Conservation (phyloP, 1,284 basidiomycete species). For the Cystobasidium sp. region DNA sequence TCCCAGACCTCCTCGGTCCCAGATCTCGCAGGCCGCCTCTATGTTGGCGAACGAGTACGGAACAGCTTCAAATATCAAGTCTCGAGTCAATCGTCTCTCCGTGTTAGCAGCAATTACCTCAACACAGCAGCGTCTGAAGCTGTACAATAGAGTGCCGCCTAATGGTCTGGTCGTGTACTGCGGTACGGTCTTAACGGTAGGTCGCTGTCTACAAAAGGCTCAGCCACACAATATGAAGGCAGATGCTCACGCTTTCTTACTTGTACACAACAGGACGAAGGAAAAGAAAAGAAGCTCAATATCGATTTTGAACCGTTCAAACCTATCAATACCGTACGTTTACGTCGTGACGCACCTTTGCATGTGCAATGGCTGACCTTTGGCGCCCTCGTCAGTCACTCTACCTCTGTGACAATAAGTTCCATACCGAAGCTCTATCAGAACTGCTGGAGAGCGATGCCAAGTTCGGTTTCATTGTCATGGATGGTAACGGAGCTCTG, state of each 20-base stretch:
- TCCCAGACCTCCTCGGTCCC: constrained; percentile 64
- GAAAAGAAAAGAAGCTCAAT: constrained; percentile 56
- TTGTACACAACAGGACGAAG: constrained; percentile 37
- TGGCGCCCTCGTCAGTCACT: constrained; percentile 67
- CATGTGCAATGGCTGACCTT: constrained; percentile 30
- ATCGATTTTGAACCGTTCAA: constrained; percentile 91
- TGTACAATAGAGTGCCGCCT: constrained; percentile 93
- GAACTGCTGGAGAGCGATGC: constrained; percentile 97
- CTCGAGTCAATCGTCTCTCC: constrained; percentile 95
- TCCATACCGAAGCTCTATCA: constrained; percentile 96
- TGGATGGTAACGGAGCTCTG: constrained; percentile 97
- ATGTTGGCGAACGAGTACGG: constrained; percentile 99
- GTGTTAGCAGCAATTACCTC: constrained; percentile 97
- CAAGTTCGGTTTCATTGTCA: constrained; percentile 98
- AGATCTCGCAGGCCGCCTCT: constrained; percentile 88
- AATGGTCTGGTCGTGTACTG: constrained; percentile 75
- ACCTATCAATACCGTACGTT: constrained; percentile 91
- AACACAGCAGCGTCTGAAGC: constrained; percentile 96
- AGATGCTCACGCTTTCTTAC: background rate
- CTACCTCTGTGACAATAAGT: constrained; percentile 99
- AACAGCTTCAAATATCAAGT: constrained; percentile 98
- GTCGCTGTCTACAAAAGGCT: background rate
- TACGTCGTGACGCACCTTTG: background rate
- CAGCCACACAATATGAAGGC: background rate
- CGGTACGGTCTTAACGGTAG: constrained; percentile 95